Evolutionary conservation across 257 asterid genomes (phyloP).

Genomic region (Solanum chaucha): DNA sequence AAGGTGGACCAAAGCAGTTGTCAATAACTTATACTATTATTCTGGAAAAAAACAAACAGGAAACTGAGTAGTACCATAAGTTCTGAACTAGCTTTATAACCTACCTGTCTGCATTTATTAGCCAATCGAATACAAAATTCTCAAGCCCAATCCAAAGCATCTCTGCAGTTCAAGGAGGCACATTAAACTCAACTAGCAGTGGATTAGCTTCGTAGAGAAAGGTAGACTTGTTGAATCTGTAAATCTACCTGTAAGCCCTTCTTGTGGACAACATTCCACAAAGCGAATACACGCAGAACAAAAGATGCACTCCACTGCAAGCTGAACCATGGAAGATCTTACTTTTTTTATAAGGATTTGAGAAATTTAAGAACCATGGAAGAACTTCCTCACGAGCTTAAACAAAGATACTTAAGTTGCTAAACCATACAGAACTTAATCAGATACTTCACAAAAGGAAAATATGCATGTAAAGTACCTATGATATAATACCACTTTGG

Average conservation of each 20-base stretch:
- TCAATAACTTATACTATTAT: neutral
- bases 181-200: constrained; percentile 8
- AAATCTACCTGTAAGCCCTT: constrained; percentile 87
- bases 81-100: constrained; percentile 6
- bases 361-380: neutral
- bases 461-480: neutral
- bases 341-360: neutral
- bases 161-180: constrained; percentile 45
- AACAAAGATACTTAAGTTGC: neutral
- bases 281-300: constrained; percentile 99
- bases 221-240: neutral
- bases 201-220: neutral
- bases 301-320: constrained; percentile 98
- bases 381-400: neutral
- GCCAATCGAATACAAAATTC: constrained; percentile 97
- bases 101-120: constrained; percentile 97
- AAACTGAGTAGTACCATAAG: neutral
- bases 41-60: neutral
- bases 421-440: neutral
- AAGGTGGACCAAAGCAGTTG: neutral
- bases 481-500: neutral
- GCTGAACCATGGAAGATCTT: constrained; percentile 34
- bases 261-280: constrained; percentile 99
- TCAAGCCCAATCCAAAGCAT: constrained; percentile 97
- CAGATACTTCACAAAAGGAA: neutral